Percentiles rank a stretch among this genome's conserved stretches.
phyloP scores from a whole-genome alignment of 805 yeast genomes.

The Candida bentonensis region DNA sequence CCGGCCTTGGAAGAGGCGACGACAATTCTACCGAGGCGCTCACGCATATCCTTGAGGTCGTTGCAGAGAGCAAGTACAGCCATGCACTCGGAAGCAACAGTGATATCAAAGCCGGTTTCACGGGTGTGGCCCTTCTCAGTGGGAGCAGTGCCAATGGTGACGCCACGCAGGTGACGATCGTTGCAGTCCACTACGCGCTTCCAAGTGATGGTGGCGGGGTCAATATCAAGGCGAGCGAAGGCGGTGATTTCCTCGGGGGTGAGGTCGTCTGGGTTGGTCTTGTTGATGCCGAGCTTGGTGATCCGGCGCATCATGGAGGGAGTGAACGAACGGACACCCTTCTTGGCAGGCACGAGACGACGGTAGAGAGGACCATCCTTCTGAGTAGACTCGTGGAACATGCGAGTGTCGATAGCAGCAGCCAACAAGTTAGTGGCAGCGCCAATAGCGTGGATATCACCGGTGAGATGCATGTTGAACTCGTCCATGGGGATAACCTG shows the following conservation, averaged over 20 bases:
- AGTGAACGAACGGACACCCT: constrained; percentile 65
- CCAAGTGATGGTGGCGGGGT: constrained; percentile 82
- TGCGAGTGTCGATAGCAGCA: constrained; percentile 93
- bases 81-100: constrained; percentile 95
- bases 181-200: constrained; percentile 90
- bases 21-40: constrained; percentile 76
- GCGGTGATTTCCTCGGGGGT: constrained; percentile 56
- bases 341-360: constrained; percentile 73
- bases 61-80: constrained; percentile 81
- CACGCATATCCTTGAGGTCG: constrained; percentile 69
- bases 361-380: constrained; percentile 66
- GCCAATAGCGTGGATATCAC: constrained; percentile 93
- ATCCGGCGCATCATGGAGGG: constrained; percentile 66
- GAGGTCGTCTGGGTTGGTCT: constrained; percentile 66
- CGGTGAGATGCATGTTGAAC: constrained; percentile 93
- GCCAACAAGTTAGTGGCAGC: constrained; percentile 89
- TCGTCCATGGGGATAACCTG: constrained; percentile 99
- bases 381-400: constrained; percentile 87
- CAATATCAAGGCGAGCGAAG: constrained; percentile 77
- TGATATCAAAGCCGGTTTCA: constrained; percentile 84
- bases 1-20: constrained; percentile 69
- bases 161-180: constrained; percentile 79
- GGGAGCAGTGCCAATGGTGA: constrained; percentile 83
- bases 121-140: constrained; percentile 85
- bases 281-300: constrained; percentile 59